Evolutionary conservation across 2,329 filamentous ascomycete species (phyloP).

Genomic region (Phyllosticta citribraziliensis): DNA sequence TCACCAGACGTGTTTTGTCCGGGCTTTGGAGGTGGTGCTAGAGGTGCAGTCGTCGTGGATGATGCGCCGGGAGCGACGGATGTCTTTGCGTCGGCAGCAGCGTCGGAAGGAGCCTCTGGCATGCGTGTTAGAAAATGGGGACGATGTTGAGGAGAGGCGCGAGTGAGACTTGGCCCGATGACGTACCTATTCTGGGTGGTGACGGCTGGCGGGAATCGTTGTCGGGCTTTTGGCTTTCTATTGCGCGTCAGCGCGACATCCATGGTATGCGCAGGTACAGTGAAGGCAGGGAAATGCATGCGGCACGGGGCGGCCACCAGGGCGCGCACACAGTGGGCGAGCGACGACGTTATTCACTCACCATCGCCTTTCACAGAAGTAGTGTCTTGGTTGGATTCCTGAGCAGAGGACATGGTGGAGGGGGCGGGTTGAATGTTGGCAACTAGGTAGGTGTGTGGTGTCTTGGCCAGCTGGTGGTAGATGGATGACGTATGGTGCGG

Average conservation of each 20-base stretch:
- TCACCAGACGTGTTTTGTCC: constrained; percentile 18
- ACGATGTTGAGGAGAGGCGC: not conserved
- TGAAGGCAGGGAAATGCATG: not conserved
- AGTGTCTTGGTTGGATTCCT: constrained; percentile 26
- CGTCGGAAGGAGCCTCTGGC: constrained; percentile 9
- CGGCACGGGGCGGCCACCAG: not conserved
- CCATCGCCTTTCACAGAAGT: constrained; percentile 26
- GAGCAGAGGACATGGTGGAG: constrained; percentile 29
- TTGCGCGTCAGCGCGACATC: not conserved
- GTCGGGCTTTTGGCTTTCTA: constrained; percentile 6
- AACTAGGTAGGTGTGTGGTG: constrained; percentile 13
- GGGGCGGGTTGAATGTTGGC: constrained; percentile 20
- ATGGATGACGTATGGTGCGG: constrained; percentile 24
- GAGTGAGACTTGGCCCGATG: not conserved
- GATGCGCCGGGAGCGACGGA: constrained; percentile 20
- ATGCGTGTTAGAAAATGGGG: not conserved
- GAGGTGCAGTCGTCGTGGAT: constrained; percentile 36
- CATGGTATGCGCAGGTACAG: not conserved
- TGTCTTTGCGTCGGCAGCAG: constrained; percentile 14
- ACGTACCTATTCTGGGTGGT: constrained; percentile 13
- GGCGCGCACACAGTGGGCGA: not conserved
- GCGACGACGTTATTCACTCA: constrained; percentile 14
- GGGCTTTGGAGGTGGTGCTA: constrained; percentile 44
- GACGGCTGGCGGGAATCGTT: constrained; percentile 7
- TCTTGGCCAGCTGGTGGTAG: constrained; percentile 24